These are phyloP conservation scores for Aspergillus terreus DNA, from an alignment of 2,329 filamentous ascomycete species.

Conservation along the genomic window DNA sequence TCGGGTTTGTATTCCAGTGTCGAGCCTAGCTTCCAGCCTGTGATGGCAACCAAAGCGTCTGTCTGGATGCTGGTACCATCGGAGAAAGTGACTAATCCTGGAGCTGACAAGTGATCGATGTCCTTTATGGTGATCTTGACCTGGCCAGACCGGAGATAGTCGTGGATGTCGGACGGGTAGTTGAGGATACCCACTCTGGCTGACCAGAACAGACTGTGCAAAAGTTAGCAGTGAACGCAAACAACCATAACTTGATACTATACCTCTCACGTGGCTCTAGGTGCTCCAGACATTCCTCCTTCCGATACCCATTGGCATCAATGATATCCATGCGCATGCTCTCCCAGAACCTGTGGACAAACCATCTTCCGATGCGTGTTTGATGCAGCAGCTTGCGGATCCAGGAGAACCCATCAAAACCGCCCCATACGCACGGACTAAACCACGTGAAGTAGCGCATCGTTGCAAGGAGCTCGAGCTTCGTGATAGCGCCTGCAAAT, in stretches of 20 bases:
- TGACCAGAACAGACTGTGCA: slow-evolving; percentile 6
- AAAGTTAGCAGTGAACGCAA: neutral
- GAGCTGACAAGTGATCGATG: slow-evolving; percentile 3
- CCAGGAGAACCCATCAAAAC: neutral
- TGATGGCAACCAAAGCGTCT: slow-evolving; percentile 4
- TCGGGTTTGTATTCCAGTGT: slow-evolving; percentile 1
- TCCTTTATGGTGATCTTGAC: slow-evolving; percentile 4
- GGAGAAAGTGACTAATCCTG: neutral
- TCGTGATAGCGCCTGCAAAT: neutral
- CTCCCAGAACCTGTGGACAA: slow-evolving; percentile 1
- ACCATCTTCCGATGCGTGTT: neutral
- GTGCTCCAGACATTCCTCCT: neutral
- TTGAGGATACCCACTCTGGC: slow-evolving; percentile 6
- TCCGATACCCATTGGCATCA: neutral
- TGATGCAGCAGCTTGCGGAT: slow-evolving; percentile 1
- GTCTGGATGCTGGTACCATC: slow-evolving; percentile 1
- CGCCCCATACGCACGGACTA: neutral
- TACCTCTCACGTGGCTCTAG: neutral
- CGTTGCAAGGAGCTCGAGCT: neutral
- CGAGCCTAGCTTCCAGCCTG: slow-evolving; percentile 3
- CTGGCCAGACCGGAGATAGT: slow-evolving; percentile 6
- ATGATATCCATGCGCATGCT: neutral
- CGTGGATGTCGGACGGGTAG: slow-evolving; percentile 6
- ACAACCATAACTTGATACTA: neutral
- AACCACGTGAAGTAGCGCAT: neutral